Conservation (phyloP, 208 protist genomes). For the Sergeia podlipaevii region DNA sequence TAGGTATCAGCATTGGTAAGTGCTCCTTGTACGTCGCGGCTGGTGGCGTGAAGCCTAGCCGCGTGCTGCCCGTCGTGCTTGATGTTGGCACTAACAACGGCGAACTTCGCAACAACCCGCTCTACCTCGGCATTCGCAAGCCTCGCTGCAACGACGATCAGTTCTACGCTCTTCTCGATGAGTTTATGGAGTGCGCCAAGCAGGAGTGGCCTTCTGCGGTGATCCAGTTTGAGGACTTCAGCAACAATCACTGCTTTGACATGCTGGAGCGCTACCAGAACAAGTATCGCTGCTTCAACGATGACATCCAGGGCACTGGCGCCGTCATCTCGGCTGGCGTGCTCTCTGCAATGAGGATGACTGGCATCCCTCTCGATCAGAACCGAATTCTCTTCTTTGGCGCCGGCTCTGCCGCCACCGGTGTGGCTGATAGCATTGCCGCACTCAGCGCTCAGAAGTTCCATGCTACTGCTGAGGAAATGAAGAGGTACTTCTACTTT, state of each 20-base stretch:
- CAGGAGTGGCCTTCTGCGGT: slow-evolving; percentile 67
- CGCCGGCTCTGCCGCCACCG: slow-evolving; percentile 86
- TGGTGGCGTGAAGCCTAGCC: slow-evolving; percentile 70
- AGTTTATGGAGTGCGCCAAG: slow-evolving; percentile 75
- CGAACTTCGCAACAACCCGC: slow-evolving; percentile 45
- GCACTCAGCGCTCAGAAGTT: slow-evolving; percentile 20
- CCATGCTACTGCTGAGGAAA: slow-evolving; percentile 48
- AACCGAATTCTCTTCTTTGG: slow-evolving; percentile 70
- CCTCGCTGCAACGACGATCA: slow-evolving; percentile 28
- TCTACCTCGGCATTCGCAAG: slow-evolving; percentile 76
- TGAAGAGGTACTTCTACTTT: slow-evolving; percentile 67
- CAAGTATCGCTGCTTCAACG: slow-evolving; percentile 94
- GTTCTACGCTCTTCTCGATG: slow-evolving; percentile 84
- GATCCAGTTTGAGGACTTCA: slow-evolving; percentile 96
- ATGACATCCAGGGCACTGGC: slow-evolving; percentile 96
- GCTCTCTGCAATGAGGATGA: slow-evolving; percentile 43
- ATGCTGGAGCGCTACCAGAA: slow-evolving; percentile 89
- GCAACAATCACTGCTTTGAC: slow-evolving; percentile 88
- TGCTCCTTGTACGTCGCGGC: slow-evolving; percentile 83
- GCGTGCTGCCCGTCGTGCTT: slow-evolving; percentile 84
- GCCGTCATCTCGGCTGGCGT: slow-evolving; percentile 80
- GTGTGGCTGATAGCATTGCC: slow-evolving; percentile 87
- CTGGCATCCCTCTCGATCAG: slow-evolving; percentile 10
- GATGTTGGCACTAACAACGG: slow-evolving; percentile 89
- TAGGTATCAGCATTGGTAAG: slow-evolving; percentile 94